Conservation (phyloP, 1,139 yeast species). For the Kodamaea alishanica region DNA sequence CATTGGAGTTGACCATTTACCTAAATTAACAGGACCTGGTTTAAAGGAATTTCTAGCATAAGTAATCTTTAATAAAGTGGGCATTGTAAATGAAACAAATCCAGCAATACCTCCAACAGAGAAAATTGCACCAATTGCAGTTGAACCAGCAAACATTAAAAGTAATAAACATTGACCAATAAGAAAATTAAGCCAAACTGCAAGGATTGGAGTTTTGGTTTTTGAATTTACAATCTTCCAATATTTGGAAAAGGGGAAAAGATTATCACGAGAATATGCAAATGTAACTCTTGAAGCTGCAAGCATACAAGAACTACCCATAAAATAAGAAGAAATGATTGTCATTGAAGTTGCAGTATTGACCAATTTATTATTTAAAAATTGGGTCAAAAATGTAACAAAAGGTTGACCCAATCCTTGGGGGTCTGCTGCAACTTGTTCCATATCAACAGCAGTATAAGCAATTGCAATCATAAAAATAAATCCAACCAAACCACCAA, state of each 20-base stretch:
- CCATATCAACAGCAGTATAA: constrained; percentile 56
- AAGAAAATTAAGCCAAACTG: constrained; percentile 61
- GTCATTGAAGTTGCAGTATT: constrained; percentile 57
- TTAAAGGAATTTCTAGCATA: constrained; percentile 51
- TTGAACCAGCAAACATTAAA: constrained; percentile 62
- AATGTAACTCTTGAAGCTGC: constrained; percentile 69
- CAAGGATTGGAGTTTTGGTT: constrained; percentile 65
- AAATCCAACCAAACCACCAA: constrained; percentile 63
- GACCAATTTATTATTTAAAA: constrained; percentile 43
- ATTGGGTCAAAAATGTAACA: constrained; percentile 54
- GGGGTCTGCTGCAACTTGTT: constrained; percentile 46
- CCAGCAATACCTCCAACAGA: constrained; percentile 76
- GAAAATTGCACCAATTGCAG: constrained; percentile 74
- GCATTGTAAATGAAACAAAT: constrained; percentile 66
- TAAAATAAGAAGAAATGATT: constrained; percentile 55
- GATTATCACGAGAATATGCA: constrained; percentile 68
- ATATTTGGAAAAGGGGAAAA: constrained; percentile 56
- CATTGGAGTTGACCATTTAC: constrained; percentile 48
- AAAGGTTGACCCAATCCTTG: constrained; percentile 63
- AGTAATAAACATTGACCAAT: constrained; percentile 57
- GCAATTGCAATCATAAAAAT: constrained; percentile 63
- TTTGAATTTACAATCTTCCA: constrained; percentile 52
- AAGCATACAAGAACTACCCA: constrained; percentile 70
- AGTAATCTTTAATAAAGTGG: constrained; percentile 59
- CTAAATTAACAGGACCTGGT: constrained; percentile 72